Percentiles rank a stretch among this genome's conserved stretches.
Conservation (phyloP, 139 green algal genomes). For the Volvox reticuliferus region DNA sequence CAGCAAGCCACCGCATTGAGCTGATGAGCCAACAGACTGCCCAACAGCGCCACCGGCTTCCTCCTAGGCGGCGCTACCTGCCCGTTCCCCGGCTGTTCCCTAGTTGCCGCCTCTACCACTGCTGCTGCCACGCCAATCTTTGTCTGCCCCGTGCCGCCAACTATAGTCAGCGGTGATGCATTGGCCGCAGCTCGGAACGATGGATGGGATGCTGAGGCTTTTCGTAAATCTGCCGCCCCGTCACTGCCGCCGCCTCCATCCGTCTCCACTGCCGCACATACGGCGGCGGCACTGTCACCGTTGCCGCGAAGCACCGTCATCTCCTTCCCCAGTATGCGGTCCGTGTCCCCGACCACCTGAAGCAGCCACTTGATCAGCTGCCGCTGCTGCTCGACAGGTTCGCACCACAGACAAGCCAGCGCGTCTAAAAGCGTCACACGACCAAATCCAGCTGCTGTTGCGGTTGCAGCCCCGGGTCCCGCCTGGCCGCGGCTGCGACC, state of each 20-base stretch:
- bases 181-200: not conserved
- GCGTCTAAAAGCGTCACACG: not conserved
- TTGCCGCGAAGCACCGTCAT: not conserved
- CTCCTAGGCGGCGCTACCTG: not conserved
- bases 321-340: not conserved
- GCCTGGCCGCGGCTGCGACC: not conserved
- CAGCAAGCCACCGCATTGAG: not conserved
- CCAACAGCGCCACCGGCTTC: constrained; percentile 1
- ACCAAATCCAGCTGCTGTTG: not conserved
- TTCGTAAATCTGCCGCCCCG: too few species aligned
- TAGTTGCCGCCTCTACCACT: not conserved
- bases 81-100: not conserved
- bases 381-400: constrained; percentile 12
- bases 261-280: not conserved
- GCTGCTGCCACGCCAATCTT: not conserved
- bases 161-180: not conserved
- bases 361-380: constrained; percentile 26
- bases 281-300: not conserved
- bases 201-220: not conserved
- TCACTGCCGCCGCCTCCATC: not conserved
- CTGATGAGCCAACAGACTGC: constrained; percentile 16
- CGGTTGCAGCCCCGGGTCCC: not conserved
- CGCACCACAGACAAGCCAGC: not conserved
- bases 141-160: not conserved
- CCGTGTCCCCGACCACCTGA: constrained; percentile 8